A percentile compares a stretch with the other conserved stretches of the same genome.
phyloP scores from a whole-genome alignment of 2,329 filamentous ascomycete species.

The Monosporascus ibericus region DNA sequence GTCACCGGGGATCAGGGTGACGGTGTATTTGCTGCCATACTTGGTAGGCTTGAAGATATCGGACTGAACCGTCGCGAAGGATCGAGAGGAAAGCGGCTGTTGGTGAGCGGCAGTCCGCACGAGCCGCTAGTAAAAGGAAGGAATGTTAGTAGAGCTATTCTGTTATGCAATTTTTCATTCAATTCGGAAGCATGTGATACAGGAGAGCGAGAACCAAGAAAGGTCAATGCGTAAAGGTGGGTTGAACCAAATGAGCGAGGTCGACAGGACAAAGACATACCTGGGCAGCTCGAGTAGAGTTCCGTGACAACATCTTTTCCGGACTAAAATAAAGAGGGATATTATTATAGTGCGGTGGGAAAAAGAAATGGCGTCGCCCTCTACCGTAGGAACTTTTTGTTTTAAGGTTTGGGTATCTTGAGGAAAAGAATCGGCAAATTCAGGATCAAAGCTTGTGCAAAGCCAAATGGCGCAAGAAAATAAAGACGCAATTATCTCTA shows the following conservation, averaged over 20 bases:
- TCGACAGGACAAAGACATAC: conserved; percentile 32
- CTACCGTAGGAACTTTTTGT: not conserved
- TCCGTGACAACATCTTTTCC: conserved; percentile 52
- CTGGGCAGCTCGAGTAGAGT: conserved; percentile 51
- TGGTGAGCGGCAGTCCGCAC: conserved; percentile 41
- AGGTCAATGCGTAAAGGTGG: not conserved
- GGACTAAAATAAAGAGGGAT: not conserved
- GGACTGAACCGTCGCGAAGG: conserved; percentile 77
- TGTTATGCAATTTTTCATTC: conserved; percentile 19
- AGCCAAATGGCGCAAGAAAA: conserved; percentile 2
- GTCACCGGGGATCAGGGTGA: conserved; percentile 96
- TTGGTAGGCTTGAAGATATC: conserved; percentile 99
- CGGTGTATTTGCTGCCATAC: conserved; percentile 98
- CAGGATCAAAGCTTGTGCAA: not conserved
- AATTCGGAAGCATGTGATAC: conserved; percentile 12
- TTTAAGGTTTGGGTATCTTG: not conserved
- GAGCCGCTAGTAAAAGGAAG: conserved; percentile 38
- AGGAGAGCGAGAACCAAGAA: conserved; percentile 13
- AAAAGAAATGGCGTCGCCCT: not conserved
- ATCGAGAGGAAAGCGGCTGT: conserved; percentile 41
- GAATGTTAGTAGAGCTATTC: not conserved
- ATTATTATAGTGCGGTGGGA: not conserved
- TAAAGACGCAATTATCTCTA: conserved; percentile 5
- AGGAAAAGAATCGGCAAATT: conserved; percentile 1
- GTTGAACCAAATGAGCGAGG: not conserved